Evolutionary conservation across 352 stramenopile genomes (phyloP).

Genomic region (Globisporangium carolinianum): DNA sequence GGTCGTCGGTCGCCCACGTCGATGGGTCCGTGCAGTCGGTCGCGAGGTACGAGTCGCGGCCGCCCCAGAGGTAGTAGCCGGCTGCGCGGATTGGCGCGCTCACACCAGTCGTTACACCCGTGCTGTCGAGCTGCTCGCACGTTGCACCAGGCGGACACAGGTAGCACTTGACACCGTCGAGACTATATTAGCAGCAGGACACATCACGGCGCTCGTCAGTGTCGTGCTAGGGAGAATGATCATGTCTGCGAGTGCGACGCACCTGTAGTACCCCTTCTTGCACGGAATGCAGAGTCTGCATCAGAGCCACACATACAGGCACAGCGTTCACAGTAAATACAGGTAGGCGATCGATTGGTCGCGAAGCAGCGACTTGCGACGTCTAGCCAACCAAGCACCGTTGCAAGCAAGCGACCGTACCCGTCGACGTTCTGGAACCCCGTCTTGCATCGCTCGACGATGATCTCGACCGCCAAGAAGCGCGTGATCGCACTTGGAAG

Average conservation of each 20-base stretch:
- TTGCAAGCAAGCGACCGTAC: slow-evolving; percentile 18
- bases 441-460: slow-evolving; percentile 41
- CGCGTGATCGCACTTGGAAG: slow-evolving; percentile 15
- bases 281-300: slow-evolving; percentile 43
- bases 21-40: slow-evolving; percentile 30
- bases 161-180: slow-evolving; percentile 60
- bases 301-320: not conserved
- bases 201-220: too few species aligned
- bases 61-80: slow-evolving; percentile 42
- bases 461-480: slow-evolving; percentile 24
- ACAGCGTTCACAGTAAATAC: not conserved
- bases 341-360: not conserved
- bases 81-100: slow-evolving; percentile 27
- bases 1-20: slow-evolving; percentile 36
- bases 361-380: not conserved
- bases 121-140: slow-evolving; percentile 33
- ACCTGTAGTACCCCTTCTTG: slow-evolving; percentile 66
- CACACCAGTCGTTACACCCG: slow-evolving; percentile 27
- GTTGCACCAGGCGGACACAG: slow-evolving; percentile 43
- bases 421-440: slow-evolving; percentile 57
- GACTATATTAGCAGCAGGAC: slow-evolving; percentile 17
- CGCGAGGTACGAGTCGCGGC: slow-evolving; percentile 28
- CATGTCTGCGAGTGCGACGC: not conserved
- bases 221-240: too few species aligned
- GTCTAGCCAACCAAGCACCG: not conserved